Percentiles rank a stretch among this genome's conserved stretches.
Evolutionary conservation across 306 rosid genomes (phyloP).

Genomic region (Pueraria montana): DNA sequence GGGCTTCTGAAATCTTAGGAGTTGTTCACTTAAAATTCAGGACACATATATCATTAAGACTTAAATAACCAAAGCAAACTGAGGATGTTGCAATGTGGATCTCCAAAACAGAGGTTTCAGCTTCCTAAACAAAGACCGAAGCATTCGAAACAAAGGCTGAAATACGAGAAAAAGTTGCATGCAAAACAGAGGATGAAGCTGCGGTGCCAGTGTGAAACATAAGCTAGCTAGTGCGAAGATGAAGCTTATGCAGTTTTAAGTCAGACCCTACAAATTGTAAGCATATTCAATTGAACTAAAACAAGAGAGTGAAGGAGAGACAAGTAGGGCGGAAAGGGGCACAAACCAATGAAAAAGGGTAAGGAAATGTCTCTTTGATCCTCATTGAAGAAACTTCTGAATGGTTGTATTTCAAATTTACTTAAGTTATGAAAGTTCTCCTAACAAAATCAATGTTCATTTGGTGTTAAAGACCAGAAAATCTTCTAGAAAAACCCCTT

Average conservation of each 20-base stretch:
- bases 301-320: slow-evolving; percentile 3
- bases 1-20: background rate
- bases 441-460: background rate
- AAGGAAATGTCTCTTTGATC: background rate
- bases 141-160: background rate
- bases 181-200: background rate
- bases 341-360: background rate
- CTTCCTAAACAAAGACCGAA: background rate
- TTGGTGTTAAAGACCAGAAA: background rate
- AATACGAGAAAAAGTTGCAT: background rate
- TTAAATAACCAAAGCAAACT: background rate
- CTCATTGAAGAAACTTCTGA: background rate
- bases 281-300: slow-evolving; percentile 2
- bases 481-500: background rate
- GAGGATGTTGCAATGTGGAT: background rate
- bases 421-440: background rate
- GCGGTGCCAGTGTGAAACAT: background rate
- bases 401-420: background rate
- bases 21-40: background rate
- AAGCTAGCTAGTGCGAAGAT: background rate
- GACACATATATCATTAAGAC: background rate
- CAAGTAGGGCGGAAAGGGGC: background rate
- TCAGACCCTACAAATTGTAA: background rate
- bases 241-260: background rate
- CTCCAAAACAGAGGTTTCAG: background rate